Base-by-base conservation (phyloP, 108 stramenopile species). In the Chaetoceros tenuissimus region DNA sequence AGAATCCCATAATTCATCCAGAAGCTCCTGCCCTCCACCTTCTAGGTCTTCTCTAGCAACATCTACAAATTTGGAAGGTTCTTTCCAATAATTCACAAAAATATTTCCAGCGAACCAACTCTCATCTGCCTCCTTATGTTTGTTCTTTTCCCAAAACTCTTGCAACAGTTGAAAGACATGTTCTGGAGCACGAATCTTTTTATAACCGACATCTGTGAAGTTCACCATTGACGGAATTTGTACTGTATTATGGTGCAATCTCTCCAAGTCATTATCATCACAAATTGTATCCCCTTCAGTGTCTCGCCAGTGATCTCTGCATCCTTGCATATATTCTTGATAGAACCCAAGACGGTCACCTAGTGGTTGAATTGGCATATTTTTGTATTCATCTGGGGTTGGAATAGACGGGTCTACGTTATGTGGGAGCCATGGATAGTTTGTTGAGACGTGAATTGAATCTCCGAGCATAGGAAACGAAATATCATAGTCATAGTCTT, bases 161-260 rank as follows among this genome's bases (percentile, higher is more conserved):
- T 56, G 51, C 0, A 87, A 28, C 29, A 71, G 17, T 1, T 61
- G 27, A 51, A 66, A 80, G 13, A 94, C 55, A 45, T 68, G 48
- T 5, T 59, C 18, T 2, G 92, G 92, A 0, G 82, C 73, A 18
- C 46, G 46, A 20, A 77, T 67, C 47, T 84, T 82, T 31, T 50
- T 19, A 60, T 75, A 88, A 46, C 91, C 91, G 31, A 67, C 25
- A 24, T 80, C 57, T 3, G 91, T 92, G 56, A 74, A 80, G 31
- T 80, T 80, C 46, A 78, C 71, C 26, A 43, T 28, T 2, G 24
- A 20, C 26, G 31, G 63, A 27, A 86, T 67, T 0, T 80, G 80
- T 31, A 72, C 76, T n/a, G 46, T 23, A 43, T 86, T 80, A 31
- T 57, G 77, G 24, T 66, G 24, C 1, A 24, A 21, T 31, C 75